phyloP scores from a whole-genome alignment of 1,284 basidiomycete species.

The Chalciporus sp. region DNA sequence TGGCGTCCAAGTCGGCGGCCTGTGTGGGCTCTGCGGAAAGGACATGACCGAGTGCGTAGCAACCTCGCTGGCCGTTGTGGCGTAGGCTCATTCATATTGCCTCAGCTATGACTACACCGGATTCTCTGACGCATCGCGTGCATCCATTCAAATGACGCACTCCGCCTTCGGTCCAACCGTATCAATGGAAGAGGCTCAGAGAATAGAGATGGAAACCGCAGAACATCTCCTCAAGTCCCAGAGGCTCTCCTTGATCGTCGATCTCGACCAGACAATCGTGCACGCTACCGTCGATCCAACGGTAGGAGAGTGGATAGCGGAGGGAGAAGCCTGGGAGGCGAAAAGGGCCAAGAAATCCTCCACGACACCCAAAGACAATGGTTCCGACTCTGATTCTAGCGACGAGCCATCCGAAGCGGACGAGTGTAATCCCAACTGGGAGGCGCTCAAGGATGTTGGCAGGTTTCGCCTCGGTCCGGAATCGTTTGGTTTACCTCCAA shows the following conservation, averaged over 20 bases:
- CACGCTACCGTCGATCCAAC: conserved; percentile 99
- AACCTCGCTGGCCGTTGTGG: conserved; percentile 8
- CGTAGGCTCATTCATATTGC: conserved; percentile 13
- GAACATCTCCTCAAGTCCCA: conserved; percentile 73
- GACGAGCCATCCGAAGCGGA: conserved; percentile 45
- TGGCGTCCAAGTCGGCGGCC: conserved; percentile 87
- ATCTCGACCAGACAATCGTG: conserved; percentile 98
- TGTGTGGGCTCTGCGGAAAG: conserved; percentile 93
- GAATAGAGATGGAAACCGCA: conserved; percentile 84
- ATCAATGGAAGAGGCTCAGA: conserved; percentile 83
- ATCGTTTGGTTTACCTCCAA: conserved; percentile 55
- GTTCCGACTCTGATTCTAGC: conserved; percentile 43
- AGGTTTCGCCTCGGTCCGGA: conserved; percentile 87
- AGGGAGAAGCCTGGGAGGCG: conserved; percentile 76
- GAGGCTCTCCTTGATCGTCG: conserved; percentile 94
- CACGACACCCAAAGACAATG: conserved; percentile 26
- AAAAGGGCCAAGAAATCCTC: conserved; percentile 42
- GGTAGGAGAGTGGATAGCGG: conserved; percentile 94
- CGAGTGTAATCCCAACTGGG: conserved; percentile 86
- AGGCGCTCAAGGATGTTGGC: conserved; percentile 85
- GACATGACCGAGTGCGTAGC: conserved; percentile 84
- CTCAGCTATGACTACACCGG: conserved; percentile 84
- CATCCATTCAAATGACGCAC: conserved; percentile 86
- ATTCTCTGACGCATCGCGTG: conserved; percentile 77
- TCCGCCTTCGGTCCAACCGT: conserved; percentile 78